These are phyloP conservation scores for Penicillium canescens DNA, from an alignment of 495 filamentous ascomycete species.

Conservation along the genomic window DNA sequence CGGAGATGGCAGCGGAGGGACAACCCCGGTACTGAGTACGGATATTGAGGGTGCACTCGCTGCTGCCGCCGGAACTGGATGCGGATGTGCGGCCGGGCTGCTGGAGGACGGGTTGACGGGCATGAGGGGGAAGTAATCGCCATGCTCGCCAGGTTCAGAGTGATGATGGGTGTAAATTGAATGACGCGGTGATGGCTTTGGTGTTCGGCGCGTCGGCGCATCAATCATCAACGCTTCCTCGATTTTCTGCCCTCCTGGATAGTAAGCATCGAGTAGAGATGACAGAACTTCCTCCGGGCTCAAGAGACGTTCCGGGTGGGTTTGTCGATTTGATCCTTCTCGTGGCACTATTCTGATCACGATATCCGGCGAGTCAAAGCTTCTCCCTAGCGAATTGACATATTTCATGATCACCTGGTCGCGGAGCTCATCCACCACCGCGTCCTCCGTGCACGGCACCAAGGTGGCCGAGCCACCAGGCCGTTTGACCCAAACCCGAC, in stretches of 20 bases:
- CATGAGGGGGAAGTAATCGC: constrained; percentile 91
- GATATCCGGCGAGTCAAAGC: constrained; percentile 87
- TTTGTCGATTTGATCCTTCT: constrained; percentile 46
- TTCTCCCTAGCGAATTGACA: constrained; percentile 83
- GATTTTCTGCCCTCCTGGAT: constrained; percentile 82
- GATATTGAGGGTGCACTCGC: constrained; percentile 61
- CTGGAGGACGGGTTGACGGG: constrained; percentile 48
- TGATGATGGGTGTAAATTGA: constrained; percentile 54
- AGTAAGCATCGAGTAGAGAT: constrained; percentile 79
- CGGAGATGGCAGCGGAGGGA: constrained; percentile 83
- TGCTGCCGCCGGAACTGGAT: constrained; percentile 30
- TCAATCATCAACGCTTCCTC: constrained; percentile 93
- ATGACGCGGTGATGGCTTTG: constrained; percentile 73
- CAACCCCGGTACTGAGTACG: constrained; percentile 73
- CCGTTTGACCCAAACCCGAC: constrained; percentile 94
- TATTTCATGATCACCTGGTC: constrained; percentile 94
- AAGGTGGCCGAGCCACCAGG: constrained; percentile 81
- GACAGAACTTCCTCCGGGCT: constrained; percentile 86
- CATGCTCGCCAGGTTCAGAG: constrained; percentile 70
- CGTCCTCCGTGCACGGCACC: constrained; percentile 81
- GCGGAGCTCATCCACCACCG: constrained; percentile 91
- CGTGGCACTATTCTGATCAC: constrained; percentile 62
- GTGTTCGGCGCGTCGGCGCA: constrained; percentile 78
- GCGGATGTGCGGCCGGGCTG: constrained; percentile 41
- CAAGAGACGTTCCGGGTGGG: constrained; percentile 63